Conservation (phyloP, 371 early-diverging fungal species). For the Neoconidiobolus thromboides region DNA sequence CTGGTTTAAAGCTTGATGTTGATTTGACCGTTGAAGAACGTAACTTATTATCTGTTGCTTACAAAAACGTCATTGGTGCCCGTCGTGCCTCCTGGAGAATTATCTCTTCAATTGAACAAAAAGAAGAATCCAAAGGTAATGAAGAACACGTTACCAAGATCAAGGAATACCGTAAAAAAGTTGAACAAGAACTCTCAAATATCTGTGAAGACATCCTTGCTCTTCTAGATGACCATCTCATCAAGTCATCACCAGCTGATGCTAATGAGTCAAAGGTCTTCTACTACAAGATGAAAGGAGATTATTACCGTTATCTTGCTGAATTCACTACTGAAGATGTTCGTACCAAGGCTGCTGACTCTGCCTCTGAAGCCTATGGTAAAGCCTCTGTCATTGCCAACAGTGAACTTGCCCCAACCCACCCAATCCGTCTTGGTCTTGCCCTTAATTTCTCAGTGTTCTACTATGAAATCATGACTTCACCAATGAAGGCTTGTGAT, state of each 20-base stretch:
- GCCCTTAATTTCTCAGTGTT: slow-evolving; percentile 85
- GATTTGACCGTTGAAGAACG: slow-evolving; percentile 82
- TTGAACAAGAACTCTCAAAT: slow-evolving; percentile 56
- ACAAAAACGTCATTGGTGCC: slow-evolving; percentile 93
- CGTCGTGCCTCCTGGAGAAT: slow-evolving; percentile 95
- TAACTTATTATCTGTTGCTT: slow-evolving; percentile 90
- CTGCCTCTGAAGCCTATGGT: slow-evolving; percentile 63
- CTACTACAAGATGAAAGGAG: slow-evolving; percentile 72
- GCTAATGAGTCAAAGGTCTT: slow-evolving; percentile 68
- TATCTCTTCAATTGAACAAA: slow-evolving; percentile 80
- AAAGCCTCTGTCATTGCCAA: slow-evolving; percentile 52
- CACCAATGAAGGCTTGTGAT: slow-evolving; percentile 57
- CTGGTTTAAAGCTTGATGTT: slow-evolving; percentile 16
- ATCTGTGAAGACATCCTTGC: slow-evolving; percentile 65
- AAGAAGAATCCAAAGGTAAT: slow-evolving; percentile 61
- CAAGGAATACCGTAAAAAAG: slow-evolving; percentile 46
- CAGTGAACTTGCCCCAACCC: slow-evolving; percentile 51
- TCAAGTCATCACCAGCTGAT: slow-evolving; percentile 26
- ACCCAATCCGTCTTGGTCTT: slow-evolving; percentile 78
- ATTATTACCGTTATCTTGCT: slow-evolving; percentile 84
- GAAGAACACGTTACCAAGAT: slow-evolving; percentile 45
- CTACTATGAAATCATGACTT: slow-evolving; percentile 78
- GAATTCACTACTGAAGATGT: slow-evolving; percentile 58
- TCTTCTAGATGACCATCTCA: slow-evolving; percentile 54
- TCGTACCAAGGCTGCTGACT: slow-evolving; percentile 38